Evolutionary conservation across 2,329 filamentous ascomycete species (phyloP).

Genomic region (Eurotiales sp.): DNA sequence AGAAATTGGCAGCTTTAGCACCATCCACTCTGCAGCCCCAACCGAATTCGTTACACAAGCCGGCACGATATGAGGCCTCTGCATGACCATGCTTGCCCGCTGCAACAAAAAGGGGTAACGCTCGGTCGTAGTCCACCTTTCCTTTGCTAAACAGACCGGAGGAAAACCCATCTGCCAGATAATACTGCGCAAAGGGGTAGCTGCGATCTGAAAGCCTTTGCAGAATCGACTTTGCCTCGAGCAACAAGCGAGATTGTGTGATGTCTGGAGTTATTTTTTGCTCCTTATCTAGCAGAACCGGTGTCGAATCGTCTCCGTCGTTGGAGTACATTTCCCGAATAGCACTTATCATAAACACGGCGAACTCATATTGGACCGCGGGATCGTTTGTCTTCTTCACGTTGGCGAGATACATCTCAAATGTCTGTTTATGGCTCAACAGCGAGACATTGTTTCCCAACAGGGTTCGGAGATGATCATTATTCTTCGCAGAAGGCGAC

Average conservation of each 20-base stretch:
- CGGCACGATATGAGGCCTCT: constrained; percentile 89
- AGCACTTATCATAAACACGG: constrained; percentile 85
- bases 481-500: constrained; percentile 65
- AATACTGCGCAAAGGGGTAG: constrained; percentile 97
- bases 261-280: constrained; percentile 33
- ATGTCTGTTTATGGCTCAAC: constrained; percentile 84
- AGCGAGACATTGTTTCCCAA: constrained; percentile 89
- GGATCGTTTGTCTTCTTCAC: constrained; percentile 95
- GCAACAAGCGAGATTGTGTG: constrained; percentile 64
- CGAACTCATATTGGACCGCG: constrained; percentile 92
- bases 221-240: constrained; percentile 84
- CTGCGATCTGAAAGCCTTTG: constrained; percentile 80
- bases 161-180: constrained; percentile 88
- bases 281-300: constrained; percentile 18
- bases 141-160: constrained; percentile 94
- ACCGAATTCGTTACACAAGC: constrained; percentile 94
- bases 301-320: constrained; percentile 25
- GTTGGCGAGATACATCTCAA: constrained; percentile 96
- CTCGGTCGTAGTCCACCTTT: constrained; percentile 84
- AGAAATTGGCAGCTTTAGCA: constrained; percentile 88
- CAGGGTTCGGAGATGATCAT: constrained; percentile 70
- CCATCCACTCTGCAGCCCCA: constrained; percentile 92
- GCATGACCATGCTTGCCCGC: constrained; percentile 97
- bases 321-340: constrained; percentile 69
- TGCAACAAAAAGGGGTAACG: constrained; percentile 87